Base-by-base conservation (phyloP, 495 filamentous ascomycete genomes). In the Chaetomium cochliodes region DNA sequence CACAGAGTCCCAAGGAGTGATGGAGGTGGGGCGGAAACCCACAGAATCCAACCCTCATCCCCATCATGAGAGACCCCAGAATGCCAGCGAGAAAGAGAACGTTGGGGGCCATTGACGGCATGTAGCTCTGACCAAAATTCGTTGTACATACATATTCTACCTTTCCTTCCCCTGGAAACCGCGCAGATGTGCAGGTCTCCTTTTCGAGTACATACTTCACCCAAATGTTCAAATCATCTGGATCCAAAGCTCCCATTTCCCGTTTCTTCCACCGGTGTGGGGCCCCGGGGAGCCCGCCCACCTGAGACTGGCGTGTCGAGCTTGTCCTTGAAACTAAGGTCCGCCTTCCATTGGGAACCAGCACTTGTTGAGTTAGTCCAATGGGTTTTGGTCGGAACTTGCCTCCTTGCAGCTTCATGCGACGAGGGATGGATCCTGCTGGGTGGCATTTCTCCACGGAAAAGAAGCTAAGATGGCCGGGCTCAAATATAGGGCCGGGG, bases 81-180 rank as follows among this genome's bases (percentile, higher is more conserved):
- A 37, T 12, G 33, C 33, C 33, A 12, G 33, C 33, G 33, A 37
- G 33, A 37, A 37, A 37, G 33, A 5, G 1, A 12, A 37, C 5
- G 33, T 37, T 37, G 33, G 33, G 33, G 33, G 5, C 33, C 33
- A 11, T 12, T 37, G 33, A 37, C 33, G n/a, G 20, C 6, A 33
- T n/a, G 52, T 15, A 18, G 13, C 25, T 18, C 5, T 18, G 15
- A n/a, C 8, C 9, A 16, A n/a, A 7, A 54, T 54, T 54, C 52
- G 18, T 20, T 54, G 52, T 54, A 54, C 28, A 54, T 54, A 54
- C 28, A 54, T 54, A 54, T 54, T 54, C 15, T 9, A n/a, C 12
- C 5, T 20, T 54, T 37, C 33, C 8, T n/a, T 20, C 20, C 16
- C 28, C 5, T 0, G 28, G 52, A 20, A 7, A n/a, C 26, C 28